Evolutionary conservation across 2,329 filamentous ascomycete species (phyloP).

Genomic region (Eutypella sp.): DNA sequence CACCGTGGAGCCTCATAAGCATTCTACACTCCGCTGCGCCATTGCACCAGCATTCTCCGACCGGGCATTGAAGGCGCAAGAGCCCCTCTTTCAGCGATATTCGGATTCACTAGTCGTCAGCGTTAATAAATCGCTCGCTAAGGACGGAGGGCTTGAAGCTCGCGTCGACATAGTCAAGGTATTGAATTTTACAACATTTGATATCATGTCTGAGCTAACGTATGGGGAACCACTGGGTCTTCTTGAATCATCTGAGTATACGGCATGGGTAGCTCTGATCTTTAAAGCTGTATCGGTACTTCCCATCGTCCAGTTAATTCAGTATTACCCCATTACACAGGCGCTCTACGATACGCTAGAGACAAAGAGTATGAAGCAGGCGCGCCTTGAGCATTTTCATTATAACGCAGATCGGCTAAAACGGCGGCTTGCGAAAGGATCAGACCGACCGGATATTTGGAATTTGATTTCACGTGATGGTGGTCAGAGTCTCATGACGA

Average conservation of each 20-base stretch:
- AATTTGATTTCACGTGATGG: constrained; percentile 12
- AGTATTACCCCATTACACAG: constrained; percentile 18
- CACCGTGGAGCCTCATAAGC: background rate
- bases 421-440: constrained; percentile 19
- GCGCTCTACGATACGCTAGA: constrained; percentile 16
- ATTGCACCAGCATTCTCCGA: constrained; percentile 13
- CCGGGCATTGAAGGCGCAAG: constrained; percentile 16
- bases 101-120: constrained; percentile 2
- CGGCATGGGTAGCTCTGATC: constrained; percentile 12
- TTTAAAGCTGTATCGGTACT: constrained; percentile 18
- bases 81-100: constrained; percentile 9
- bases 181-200: constrained; percentile 15
- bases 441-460: constrained; percentile 21
- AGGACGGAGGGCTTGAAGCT: background rate
- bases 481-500: background rate
- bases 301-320: constrained; percentile 17
- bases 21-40: background rate
- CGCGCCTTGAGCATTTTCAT: constrained; percentile 15
- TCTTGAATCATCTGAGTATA: constrained; percentile 10
- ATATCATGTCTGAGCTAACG: constrained; percentile 16
- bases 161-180: constrained; percentile 4
- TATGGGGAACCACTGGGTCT: constrained; percentile 15
- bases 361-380: constrained; percentile 15
- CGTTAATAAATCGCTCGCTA: constrained; percentile 1
- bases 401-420: constrained; percentile 23